Evolutionary conservation across 2,329 filamentous ascomycete genomes (phyloP), one percentile per base, ranked within the genome.

Genomic region (Daldinia eschscholtzii): DNA sequence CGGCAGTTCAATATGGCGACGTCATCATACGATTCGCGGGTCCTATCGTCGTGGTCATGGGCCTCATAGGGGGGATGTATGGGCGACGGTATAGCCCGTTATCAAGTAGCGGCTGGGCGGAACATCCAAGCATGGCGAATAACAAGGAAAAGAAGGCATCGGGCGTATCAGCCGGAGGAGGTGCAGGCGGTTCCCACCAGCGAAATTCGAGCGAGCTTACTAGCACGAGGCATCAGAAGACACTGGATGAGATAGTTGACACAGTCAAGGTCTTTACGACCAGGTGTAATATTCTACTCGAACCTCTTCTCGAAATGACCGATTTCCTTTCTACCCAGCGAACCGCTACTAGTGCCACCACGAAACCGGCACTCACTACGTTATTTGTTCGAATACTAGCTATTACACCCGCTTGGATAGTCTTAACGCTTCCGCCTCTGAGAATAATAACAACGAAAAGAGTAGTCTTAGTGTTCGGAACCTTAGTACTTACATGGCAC

Each of bases 231-330:
- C 93, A 96, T 75, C 93, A 97, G 76, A 98, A 98, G 83, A 98
- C 94, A 57, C 82, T 99, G 59, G 96, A 99, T 79, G 96, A 99
- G 82, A 99, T 99, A 68, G 92, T 99, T 64, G 94, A 98, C 74
- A 97, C 93, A 0, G 83, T 99, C 50, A 93, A 94, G 79, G 90
- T 94, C 72, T 93, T 99, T 74, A 98, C 95, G 0, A 92, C 91
- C 4, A 88, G 96, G 56, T 98, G 96, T 81, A 97, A 98, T 79
- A 91, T 97, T 59, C 84, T 99, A 18, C 86, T 98, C 58, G 94
- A 98, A 75, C 96, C 96, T 2, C 87, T 98, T 62, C 85, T 97
- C 50, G 90, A 92, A 71, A 85, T 98, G 79, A 98, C 94, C 5
- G 94, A 98, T 79, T 98, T 98, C 76, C 85, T 99, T 28, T 96